Evolutionary conservation across 345 rosid species (phyloP), one percentile per base, ranked within the genome.

Genomic region (Euphorbia tirucalli): DNA sequence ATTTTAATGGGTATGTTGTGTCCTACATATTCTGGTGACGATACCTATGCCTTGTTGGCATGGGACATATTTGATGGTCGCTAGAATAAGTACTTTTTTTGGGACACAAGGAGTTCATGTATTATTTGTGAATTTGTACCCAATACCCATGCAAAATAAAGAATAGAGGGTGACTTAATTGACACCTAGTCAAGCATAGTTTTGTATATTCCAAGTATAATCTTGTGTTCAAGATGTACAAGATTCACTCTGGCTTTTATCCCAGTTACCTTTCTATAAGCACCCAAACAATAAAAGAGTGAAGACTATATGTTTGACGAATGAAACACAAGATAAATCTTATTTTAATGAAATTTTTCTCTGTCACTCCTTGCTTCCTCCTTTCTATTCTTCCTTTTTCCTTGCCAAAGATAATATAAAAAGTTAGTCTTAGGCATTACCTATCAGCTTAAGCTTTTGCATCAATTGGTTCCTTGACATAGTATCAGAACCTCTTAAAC

Each of bases 11-110:
- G 66, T 55, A 32, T 68, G 37, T 58, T 31, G 28, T 43, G 24
- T 48, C 59, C 16, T 67, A 49, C 19, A 44, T 62, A 61, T 71
- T 19, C 32, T 55, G 3, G 43, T 79, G 63, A 27, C 31, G 8
- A 27, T 52, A 10, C 18, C 2, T 1, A 22, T 57, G 37, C 11
- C 54, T 28, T 57, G 64, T 21, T 37, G 24, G 63, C 63, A 18
- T 65, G 55, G 22, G 58, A 28, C 19, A 22, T 66, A 48, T 27
- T 31, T 69, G 35, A 5, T 30, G 25, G 18, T 56, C 15, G 32
- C 14, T 59, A 59, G 21, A 14, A 15, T 41, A 27, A 57, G 10
- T 31, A 28, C 9, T 62, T 52, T 30, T 52, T 30, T 27, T 11
- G 19, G 27, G 9, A 28, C 13, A 65, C 11, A 22, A 16, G 35